These are phyloP conservation scores for Viola pubescens DNA, from an alignment of 441 rosid genomes.

Conservation along the genomic window DNA sequence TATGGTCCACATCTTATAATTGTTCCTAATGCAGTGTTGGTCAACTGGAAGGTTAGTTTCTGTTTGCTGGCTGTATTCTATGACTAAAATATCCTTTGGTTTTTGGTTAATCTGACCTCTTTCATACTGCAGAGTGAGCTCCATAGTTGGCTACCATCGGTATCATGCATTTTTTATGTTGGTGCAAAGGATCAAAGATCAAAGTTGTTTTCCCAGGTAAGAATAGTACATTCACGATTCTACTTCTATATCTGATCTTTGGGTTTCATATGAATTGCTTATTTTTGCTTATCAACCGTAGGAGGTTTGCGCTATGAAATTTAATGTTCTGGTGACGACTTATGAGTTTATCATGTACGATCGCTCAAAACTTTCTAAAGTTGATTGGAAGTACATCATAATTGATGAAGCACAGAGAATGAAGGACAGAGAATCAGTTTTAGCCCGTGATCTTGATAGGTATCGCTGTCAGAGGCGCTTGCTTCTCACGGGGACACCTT, in stretches of 20 bases:
- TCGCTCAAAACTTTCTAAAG: slow-evolving; percentile 92
- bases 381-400: slow-evolving; percentile 98
- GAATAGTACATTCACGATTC: slow-evolving; percentile 10
- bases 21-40: slow-evolving; percentile 99
- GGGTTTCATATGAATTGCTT: slow-evolving; percentile 18
- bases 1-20: slow-evolving; percentile 99
- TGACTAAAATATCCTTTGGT: slow-evolving; percentile 1
- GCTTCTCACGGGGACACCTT: slow-evolving; percentile 99
- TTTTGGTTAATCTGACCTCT: slow-evolving; percentile 19
- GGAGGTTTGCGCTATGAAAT: slow-evolving; percentile 98
- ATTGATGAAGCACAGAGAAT: slow-evolving; percentile 99
- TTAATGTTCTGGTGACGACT: slow-evolving; percentile 97
- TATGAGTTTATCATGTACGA: slow-evolving; percentile 99
- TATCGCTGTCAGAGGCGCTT: slow-evolving; percentile 99
- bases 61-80: slow-evolving; percentile 10
- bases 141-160: slow-evolving; percentile 95
- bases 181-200: slow-evolving; percentile 94
- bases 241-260: not conserved
- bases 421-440: slow-evolving; percentile 99
- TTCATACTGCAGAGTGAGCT: slow-evolving; percentile 78
- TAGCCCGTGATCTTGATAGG: slow-evolving; percentile 99
- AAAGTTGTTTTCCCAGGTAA: slow-evolving; percentile 92
- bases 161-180: slow-evolving; percentile 92
- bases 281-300: slow-evolving; percentile 26
- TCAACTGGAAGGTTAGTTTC: slow-evolving; percentile 95